phyloP scores from a whole-genome alignment of 2,329 filamentous ascomycete genomes.

The Diaporthe citri region DNA sequence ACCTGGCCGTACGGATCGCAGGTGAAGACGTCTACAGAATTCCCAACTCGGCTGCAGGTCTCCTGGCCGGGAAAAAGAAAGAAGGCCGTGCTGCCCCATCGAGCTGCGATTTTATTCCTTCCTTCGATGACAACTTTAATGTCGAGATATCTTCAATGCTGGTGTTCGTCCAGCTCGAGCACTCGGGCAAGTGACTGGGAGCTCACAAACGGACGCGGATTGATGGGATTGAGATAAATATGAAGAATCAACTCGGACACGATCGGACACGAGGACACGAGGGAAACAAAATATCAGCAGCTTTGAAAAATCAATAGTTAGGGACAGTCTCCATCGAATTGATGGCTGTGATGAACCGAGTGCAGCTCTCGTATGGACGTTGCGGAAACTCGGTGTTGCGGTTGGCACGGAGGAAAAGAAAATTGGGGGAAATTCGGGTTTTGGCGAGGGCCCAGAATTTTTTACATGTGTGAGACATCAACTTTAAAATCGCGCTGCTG shows the following conservation, averaged over 20 bases:
- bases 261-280: too few species aligned
- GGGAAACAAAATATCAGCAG: not conserved
- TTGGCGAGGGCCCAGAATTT: slow-evolving; percentile 23
- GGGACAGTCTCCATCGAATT: too few species aligned
- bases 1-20: not conserved
- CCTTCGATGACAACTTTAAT: too few species aligned
- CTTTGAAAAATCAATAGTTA: not conserved
- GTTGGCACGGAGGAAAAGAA: slow-evolving; percentile 3
- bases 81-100: too few species aligned
- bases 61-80: too few species aligned
- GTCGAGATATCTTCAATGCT: not conserved
- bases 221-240: not conserved
- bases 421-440: slow-evolving; percentile 16
- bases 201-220: too few species aligned
- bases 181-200: not conserved
- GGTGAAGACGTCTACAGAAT: not conserved
- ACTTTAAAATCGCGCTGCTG: slow-evolving; percentile 33
- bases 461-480: slow-evolving; percentile 29
- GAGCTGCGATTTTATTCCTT: not conserved
- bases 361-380: not conserved
- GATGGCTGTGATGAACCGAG: not conserved
- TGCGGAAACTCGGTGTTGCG: not conserved
- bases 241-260: not conserved
- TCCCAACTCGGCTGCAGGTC: not conserved
- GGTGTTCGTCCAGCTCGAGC: not conserved